Evolutionary conservation across 2,329 filamentous ascomycete species (phyloP).

Genomic region (Aspergillus ochraceus): DNA sequence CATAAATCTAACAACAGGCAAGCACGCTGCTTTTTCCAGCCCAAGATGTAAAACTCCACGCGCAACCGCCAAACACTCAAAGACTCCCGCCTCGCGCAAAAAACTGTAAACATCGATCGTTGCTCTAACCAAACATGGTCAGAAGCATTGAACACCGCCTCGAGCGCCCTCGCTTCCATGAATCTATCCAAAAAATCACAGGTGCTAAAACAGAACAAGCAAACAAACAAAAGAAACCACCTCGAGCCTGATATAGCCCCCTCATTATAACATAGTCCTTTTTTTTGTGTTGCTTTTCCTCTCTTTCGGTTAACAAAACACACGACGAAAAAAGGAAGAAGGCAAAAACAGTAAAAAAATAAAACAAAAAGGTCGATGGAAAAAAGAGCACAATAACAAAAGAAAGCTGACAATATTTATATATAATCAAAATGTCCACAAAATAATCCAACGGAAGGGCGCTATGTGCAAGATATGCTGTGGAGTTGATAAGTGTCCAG

Average conservation of each 20-base stretch:
- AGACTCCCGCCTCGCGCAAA: background rate
- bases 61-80: background rate
- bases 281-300: background rate
- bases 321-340: background rate
- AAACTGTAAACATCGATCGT: background rate
- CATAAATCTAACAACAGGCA: background rate
- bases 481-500: background rate
- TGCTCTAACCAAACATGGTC: background rate
- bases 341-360: slow-evolving; percentile 6
- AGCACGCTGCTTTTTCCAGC: background rate
- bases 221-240: slow-evolving; percentile 6
- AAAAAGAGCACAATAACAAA: slow-evolving; percentile 4
- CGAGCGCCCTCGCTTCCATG: slow-evolving; percentile 25
- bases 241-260: slow-evolving; percentile 7
- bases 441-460: slow-evolving; percentile 14
- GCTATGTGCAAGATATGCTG: background rate
- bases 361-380: slow-evolving; percentile 4
- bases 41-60: background rate
- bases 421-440: slow-evolving; percentile 21
- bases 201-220: background rate
- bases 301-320: background rate
- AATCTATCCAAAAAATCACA: slow-evolving; percentile 13
- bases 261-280: slow-evolving; percentile 11
- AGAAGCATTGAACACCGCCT: slow-evolving; percentile 28
- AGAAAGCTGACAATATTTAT: slow-evolving; percentile 17